Conservation (phyloP, 305 asterid genomes). For the Fraxinus sp. region DNA sequence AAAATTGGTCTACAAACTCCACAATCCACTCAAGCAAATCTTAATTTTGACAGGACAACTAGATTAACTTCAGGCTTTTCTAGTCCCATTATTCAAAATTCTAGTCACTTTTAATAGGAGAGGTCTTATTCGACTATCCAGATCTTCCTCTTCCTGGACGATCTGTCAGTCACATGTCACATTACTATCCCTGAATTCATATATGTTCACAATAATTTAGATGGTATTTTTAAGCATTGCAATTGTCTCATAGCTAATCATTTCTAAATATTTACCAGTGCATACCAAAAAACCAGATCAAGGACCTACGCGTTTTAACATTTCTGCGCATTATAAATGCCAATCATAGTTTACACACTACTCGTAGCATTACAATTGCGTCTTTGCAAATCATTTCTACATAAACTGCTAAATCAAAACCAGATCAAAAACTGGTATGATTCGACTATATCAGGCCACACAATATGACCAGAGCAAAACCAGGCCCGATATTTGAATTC, state of each 20-base stretch:
- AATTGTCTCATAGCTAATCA: not conserved
- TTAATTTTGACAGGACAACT: not conserved
- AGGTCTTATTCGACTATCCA: not conserved
- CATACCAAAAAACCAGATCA: not conserved
- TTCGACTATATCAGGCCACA: not conserved
- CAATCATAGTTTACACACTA: not conserved
- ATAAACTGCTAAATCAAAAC: not conserved
- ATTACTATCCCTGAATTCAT: not conserved
- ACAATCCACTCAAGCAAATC: not conserved
- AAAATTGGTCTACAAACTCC: not conserved
- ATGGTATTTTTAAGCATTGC: not conserved
- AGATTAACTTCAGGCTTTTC: not conserved
- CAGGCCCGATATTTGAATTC: slow-evolving; percentile 8
- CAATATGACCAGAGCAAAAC: slow-evolving; percentile 8
- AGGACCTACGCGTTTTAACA: not conserved
- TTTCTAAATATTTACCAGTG: not conserved
- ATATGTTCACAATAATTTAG: not conserved
- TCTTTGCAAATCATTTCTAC: not conserved
- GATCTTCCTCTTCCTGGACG: not conserved
- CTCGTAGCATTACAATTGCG: not conserved
- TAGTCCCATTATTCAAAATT: not conserved
- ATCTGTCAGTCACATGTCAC: not conserved
- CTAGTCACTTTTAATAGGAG: not conserved
- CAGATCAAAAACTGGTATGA: not conserved
- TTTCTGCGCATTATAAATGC: not conserved